Percentiles rank a stretch among this genome's conserved stretches.
These are phyloP conservation scores for Cladobotryum protrusum DNA, from an alignment of 2,329 filamentous ascomycete genomes.

Conservation along the genomic window DNA sequence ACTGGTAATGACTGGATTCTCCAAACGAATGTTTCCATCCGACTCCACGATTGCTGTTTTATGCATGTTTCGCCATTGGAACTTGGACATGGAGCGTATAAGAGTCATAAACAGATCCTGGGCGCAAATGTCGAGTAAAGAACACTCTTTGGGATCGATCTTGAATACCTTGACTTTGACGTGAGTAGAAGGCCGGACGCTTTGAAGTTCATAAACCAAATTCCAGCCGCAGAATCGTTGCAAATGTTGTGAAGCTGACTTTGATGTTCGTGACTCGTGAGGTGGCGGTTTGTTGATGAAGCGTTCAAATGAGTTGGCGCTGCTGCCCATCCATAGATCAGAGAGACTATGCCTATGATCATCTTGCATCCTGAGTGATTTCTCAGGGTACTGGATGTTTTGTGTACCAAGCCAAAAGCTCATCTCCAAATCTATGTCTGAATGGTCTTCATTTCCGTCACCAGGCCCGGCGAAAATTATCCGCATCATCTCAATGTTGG, in stretches of 20 bases:
- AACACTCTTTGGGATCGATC: background rate
- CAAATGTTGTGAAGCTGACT: background rate
- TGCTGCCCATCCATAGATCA: background rate
- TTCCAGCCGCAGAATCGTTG: conserved; percentile 4
- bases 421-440: conserved; percentile 9
- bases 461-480: conserved; percentile 8
- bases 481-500: background rate
- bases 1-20: conserved; percentile 4
- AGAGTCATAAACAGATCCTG: conserved; percentile 14
- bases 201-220: background rate
- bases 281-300: background rate
- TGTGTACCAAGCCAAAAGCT: conserved; percentile 13
- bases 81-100: background rate
- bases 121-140: conserved; percentile 12
- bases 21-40: conserved; percentile 6
- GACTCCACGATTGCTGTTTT: conserved; percentile 3
- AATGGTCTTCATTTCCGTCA: background rate
- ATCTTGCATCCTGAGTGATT: background rate
- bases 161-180: background rate
- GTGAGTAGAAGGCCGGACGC: background rate
- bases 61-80: background rate
- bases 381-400: background rate
- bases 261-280: background rate
- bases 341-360: background rate
- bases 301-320: background rate